A percentile compares a stretch with the other conserved stretches of the same genome.
Evolutionary conservation across 1,284 basidiomycete genomes (phyloP).

Genomic region (Phylloboletellus chloephorus): DNA sequence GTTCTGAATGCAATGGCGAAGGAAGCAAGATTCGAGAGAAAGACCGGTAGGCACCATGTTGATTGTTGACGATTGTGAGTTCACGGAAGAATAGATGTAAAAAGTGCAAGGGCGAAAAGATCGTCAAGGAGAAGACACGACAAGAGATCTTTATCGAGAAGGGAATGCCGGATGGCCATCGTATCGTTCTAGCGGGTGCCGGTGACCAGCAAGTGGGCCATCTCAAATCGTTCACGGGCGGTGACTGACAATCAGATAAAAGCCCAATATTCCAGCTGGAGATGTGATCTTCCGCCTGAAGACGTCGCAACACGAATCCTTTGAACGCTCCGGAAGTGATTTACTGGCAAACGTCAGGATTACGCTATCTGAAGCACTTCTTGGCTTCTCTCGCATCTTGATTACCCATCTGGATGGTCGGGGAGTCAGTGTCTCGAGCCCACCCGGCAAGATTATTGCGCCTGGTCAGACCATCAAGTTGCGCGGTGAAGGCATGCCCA

Average conservation of each 20-base stretch:
- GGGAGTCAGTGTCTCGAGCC: constrained; percentile 71
- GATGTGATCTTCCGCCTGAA: constrained; percentile 86
- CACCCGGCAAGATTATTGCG: constrained; percentile 71
- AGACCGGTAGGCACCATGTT: constrained; percentile 55
- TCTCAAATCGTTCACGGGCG: not conserved
- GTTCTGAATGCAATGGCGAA: constrained; percentile 74
- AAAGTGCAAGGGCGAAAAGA: constrained; percentile 89
- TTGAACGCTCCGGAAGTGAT: constrained; percentile 77
- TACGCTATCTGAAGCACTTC: constrained; percentile 86
- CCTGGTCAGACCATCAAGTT: constrained; percentile 70
- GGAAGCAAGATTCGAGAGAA: constrained; percentile 85
- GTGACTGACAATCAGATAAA: constrained; percentile 13
- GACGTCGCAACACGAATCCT: constrained; percentile 64
- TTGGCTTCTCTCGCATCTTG: constrained; percentile 84
- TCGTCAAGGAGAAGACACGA: constrained; percentile 81
- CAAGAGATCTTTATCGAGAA: constrained; percentile 83
- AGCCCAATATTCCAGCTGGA: constrained; percentile 80
- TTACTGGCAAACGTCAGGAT: constrained; percentile 73
- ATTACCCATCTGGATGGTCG: constrained; percentile 88
- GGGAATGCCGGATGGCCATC: constrained; percentile 82
- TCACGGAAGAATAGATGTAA: constrained; percentile 64
- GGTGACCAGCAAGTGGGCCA: constrained; percentile 79
- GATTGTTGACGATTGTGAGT: not conserved
- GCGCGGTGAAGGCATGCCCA: constrained; percentile 83
- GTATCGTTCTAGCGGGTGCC: constrained; percentile 84